Evolutionary conservation across 805 yeast species (phyloP).

Genomic region (Myxozyma melibiosi): DNA sequence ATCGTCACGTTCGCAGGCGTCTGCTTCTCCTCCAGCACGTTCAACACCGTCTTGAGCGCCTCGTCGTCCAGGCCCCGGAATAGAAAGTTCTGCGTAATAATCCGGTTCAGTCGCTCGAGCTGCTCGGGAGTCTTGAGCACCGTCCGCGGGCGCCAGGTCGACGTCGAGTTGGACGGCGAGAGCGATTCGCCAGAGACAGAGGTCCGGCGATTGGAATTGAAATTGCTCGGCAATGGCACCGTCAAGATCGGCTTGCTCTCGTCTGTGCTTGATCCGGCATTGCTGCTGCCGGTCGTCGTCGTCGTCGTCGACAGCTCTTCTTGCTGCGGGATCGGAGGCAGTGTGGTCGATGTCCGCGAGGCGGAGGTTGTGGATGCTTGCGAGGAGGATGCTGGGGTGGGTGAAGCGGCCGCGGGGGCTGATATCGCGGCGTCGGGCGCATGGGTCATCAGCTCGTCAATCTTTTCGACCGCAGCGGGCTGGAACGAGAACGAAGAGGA

Average conservation of each 20-base stretch:
- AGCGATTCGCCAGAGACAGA: conserved; percentile 33
- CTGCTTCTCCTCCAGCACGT: conserved; percentile 77
- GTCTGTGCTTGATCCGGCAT: not conserved
- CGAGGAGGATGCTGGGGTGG: not conserved
- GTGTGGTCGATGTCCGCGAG: not conserved
- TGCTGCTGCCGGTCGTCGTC: not conserved
- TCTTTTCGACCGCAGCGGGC: not conserved
- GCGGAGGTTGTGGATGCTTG: not conserved
- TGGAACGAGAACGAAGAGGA: conserved; percentile 24
- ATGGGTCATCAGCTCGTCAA: conserved; percentile 8
- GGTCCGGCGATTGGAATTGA: conserved; percentile 32
- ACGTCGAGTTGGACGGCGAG: conserved; percentile 15
- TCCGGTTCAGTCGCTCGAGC: conserved; percentile 63
- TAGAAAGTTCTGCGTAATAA: conserved; percentile 78
- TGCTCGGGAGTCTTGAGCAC: conserved; percentile 50
- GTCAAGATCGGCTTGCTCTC: not conserved
- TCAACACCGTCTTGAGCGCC: conserved; percentile 72
- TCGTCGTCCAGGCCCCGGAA: conserved; percentile 81
- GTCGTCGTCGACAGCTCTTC: not conserved
- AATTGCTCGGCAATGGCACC: conserved; percentile 25
- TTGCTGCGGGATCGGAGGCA: conserved; percentile 6
- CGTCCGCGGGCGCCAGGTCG: conserved; percentile 46
- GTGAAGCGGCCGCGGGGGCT: not conserved
- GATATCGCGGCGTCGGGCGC: conserved; percentile 16
- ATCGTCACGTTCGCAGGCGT: conserved; percentile 51